Percentiles rank a stretch among this genome's conserved stretches.
phyloP scores from a whole-genome alignment of 441 rosid genomes.

The Croton setiger region DNA sequence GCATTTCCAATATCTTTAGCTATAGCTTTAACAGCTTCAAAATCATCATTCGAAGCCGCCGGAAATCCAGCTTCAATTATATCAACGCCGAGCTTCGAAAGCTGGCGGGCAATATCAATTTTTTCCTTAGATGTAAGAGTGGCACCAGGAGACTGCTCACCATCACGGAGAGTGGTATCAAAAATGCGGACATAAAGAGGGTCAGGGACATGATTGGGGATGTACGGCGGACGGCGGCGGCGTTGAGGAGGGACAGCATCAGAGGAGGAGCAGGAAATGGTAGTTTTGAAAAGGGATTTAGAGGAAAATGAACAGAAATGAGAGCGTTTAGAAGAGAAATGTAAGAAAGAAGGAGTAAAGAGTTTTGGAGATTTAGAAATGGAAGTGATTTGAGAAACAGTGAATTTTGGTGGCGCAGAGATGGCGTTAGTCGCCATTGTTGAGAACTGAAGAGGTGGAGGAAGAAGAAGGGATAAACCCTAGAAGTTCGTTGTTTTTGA shows the following conservation, averaged over 20 bases:
- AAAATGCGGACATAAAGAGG: slow-evolving; percentile 79
- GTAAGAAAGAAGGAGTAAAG: slow-evolving; percentile 26
- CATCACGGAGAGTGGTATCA: slow-evolving; percentile 95
- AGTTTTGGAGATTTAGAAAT: slow-evolving; percentile 13
- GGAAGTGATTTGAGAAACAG: slow-evolving; percentile 9
- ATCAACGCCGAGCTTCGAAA: slow-evolving; percentile 80
- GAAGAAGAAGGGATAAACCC: neutral
- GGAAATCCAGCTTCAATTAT: slow-evolving; percentile 93
- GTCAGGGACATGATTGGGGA: slow-evolving; percentile 65
- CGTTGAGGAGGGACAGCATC: neutral
- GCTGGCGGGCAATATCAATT: slow-evolving; percentile 76
- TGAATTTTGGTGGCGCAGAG: slow-evolving; percentile 13
- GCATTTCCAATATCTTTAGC: slow-evolving; percentile 68
- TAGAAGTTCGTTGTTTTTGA: neutral
- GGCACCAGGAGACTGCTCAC: slow-evolving; percentile 97
- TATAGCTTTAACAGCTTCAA: slow-evolving; percentile 69
- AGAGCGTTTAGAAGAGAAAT: neutral
- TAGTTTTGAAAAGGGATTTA: slow-evolving; percentile 20
- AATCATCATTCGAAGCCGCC: slow-evolving; percentile 78
- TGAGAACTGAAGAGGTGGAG: neutral
- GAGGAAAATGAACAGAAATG: slow-evolving; percentile 9
- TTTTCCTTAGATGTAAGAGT: slow-evolving; percentile 79
- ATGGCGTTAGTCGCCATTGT: slow-evolving; percentile 18
- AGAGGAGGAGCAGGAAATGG: slow-evolving; percentile 28
- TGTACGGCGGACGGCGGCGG: slow-evolving; percentile 48